Percentiles rank a stretch among this genome's conserved stretches.
These are phyloP conservation scores for Neofusicoccum umdonicola DNA, from an alignment of 2,329 filamentous ascomycete genomes.

Conservation along the genomic window DNA sequence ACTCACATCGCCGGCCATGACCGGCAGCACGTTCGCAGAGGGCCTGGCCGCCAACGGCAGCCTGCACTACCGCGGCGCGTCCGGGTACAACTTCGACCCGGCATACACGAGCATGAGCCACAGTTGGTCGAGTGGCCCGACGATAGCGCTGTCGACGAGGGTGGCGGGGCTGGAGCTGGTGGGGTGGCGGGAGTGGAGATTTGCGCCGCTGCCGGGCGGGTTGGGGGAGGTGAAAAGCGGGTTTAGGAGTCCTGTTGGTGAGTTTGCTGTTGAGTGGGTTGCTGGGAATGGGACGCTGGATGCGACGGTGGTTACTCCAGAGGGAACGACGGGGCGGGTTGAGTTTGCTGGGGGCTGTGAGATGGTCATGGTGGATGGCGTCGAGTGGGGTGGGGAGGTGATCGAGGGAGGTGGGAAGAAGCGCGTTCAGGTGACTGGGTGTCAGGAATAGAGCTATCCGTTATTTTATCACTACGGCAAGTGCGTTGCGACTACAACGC, in stretches of 20 bases:
- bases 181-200: constrained; percentile 42
- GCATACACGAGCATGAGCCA: constrained; percentile 46
- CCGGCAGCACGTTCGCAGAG: constrained; percentile 58
- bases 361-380: not conserved
- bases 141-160: constrained; percentile 37
- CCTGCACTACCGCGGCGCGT: constrained; percentile 41
- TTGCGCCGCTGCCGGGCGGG: constrained; percentile 47
- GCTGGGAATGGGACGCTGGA: constrained; percentile 10
- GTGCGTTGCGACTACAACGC: too few relatives aligned
- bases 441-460: not conserved
- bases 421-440: not conserved
- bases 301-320: not conserved
- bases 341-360: constrained; percentile 23
- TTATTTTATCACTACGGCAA: too few relatives aligned
- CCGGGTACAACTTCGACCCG: constrained; percentile 33
- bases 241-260: constrained; percentile 45
- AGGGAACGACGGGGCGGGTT: not conserved
- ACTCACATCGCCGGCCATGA: constrained; percentile 56
- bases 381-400: not conserved
- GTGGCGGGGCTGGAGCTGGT: constrained; percentile 45
- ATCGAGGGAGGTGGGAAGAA: not conserved
- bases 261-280: constrained; percentile 19
- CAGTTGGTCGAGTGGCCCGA: constrained; percentile 41
- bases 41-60: constrained; percentile 57
- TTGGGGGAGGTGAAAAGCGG: constrained; percentile 44